phyloP scores from a whole-genome alignment of 148 eudicot genomes.

The Cornus florida region DNA sequence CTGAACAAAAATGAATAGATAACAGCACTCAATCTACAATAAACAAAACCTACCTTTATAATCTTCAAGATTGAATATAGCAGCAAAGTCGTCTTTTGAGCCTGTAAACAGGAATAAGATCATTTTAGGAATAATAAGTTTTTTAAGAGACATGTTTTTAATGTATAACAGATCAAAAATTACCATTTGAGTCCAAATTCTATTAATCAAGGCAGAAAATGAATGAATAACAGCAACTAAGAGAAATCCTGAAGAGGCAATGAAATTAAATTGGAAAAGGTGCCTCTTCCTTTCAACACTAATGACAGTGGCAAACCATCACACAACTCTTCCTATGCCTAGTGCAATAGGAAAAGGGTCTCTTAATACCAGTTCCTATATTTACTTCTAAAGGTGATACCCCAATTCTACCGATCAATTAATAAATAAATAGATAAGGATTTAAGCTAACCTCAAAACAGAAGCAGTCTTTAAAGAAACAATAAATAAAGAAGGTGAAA shows the following conservation, averaged over 20 bases:
- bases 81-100: constrained; percentile 83
- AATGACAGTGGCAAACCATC: not conserved
- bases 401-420: too few species aligned
- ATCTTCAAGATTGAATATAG: constrained; percentile 85
- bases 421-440: too few species aligned
- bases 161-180: not conserved
- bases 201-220: not conserved
- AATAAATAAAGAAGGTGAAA: too few species aligned
- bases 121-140: not conserved
- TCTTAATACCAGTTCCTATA: not conserved
- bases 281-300: not conserved
- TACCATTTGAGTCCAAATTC: not conserved
- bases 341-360: not conserved
- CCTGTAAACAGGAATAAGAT: constrained; percentile 45
- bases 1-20: not conserved
- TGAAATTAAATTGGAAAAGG: not conserved
- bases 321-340: not conserved
- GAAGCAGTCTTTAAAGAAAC: too few species aligned
- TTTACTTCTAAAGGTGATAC: too few species aligned
- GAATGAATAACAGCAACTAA: not conserved
- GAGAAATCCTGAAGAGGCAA: not conserved
- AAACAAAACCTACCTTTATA: constrained; percentile 62
- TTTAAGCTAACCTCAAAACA: too few species aligned
- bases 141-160: not conserved
- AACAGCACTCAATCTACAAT: not conserved